phyloP scores from a whole-genome alignment of 2,329 filamentous ascomycete genomes.

The Fusarium sp. region DNA sequence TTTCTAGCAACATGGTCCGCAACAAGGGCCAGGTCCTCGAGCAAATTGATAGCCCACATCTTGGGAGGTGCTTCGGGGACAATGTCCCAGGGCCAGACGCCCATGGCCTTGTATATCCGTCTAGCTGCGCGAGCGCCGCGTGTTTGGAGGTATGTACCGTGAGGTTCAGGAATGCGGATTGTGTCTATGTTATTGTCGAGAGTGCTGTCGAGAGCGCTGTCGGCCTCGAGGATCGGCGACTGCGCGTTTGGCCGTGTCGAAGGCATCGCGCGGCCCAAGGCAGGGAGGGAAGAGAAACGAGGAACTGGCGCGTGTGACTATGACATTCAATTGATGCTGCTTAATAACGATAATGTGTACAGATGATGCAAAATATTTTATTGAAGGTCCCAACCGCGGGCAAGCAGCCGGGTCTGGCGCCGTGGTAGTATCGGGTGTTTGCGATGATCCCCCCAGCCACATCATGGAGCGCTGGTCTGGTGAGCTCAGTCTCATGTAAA shows the following conservation, averaged over 20 bases:
- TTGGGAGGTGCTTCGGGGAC: conserved; percentile 46
- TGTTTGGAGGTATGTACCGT: conserved; percentile 41
- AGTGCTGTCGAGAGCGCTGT: conserved; percentile 30
- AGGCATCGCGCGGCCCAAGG: conserved; percentile 38
- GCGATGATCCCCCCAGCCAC: conserved; percentile 37
- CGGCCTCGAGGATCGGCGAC: conserved; percentile 35
- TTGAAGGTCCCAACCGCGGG: conserved; percentile 37
- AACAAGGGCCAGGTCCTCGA: conserved; percentile 46
- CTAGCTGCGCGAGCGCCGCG: conserved; percentile 45
- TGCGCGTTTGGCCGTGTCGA: conserved; percentile 40
- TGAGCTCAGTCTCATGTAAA: conserved; percentile 35
- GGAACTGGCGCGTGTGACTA: conserved; percentile 4
- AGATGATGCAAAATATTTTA: not conserved
- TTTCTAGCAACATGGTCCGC: conserved; percentile 46
- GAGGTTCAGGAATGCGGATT: conserved; percentile 44
- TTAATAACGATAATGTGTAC: not conserved
- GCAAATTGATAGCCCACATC: conserved; percentile 47
- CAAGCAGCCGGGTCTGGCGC: conserved; percentile 38
- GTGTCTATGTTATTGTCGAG: conserved; percentile 42
- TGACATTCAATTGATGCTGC: conserved; percentile 19
- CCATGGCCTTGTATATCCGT: conserved; percentile 44
- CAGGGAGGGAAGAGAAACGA: not conserved
- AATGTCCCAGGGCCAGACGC: conserved; percentile 47
- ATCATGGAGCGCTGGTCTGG: conserved; percentile 42
- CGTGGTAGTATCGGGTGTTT: conserved; percentile 32